phyloP scores from a whole-genome alignment of 75 land plant genomes.

The Pseudotsuga menziesii region DNA sequence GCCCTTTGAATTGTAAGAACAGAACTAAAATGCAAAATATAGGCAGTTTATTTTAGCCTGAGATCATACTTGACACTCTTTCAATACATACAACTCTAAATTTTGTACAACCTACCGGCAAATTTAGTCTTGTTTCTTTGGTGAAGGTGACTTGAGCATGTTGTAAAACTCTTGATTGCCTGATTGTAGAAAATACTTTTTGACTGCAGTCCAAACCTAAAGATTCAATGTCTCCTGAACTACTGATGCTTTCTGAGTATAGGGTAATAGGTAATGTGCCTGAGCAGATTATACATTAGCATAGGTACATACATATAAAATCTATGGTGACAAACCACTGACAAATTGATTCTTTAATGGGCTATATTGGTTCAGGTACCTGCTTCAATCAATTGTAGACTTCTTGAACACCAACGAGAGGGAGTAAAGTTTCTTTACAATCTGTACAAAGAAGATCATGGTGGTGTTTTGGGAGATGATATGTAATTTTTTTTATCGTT shows the following conservation, averaged over 20 bases:
- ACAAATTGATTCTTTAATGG: background rate
- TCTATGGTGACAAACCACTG: background rate
- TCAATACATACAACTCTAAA: background rate
- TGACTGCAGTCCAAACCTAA: background rate
- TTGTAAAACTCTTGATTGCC: background rate
- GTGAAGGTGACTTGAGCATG: background rate
- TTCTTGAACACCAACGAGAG: constrained; percentile 82
- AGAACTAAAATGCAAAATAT: no score
- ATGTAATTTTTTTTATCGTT: constrained; percentile 51
- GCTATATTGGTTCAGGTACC: constrained; percentile 56
- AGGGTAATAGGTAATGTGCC: background rate
- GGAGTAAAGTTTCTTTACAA: constrained; percentile 81
- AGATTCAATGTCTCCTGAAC: background rate
- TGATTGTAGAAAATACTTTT: background rate
- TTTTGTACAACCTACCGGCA: background rate
- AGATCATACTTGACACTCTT: no score
- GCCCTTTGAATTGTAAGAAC: no score
- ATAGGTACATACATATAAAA: background rate
- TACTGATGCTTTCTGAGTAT: no score
- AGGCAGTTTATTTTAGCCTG: no score
- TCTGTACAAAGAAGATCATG: constrained; percentile 71
- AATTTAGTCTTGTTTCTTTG: background rate
- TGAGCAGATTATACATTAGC: background rate
- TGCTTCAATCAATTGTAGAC: constrained; percentile 85
- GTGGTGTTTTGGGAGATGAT: constrained; percentile 97